Evolutionary conservation across 169 alveolate genomes (phyloP).

Genomic region (Plasmodium chabaudi): DNA sequence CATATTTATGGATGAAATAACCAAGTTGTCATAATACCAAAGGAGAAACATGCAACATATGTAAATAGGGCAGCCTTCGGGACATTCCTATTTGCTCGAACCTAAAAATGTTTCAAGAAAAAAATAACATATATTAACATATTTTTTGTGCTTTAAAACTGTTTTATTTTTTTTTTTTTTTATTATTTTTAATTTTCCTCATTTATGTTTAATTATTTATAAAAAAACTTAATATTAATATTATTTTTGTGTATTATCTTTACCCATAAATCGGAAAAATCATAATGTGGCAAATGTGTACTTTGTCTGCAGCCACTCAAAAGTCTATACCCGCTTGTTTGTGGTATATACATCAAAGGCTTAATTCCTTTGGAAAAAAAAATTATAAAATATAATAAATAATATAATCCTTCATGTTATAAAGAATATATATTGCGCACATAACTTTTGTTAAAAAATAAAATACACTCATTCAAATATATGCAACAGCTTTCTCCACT

Average conservation of each 20-base stretch:
- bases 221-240: no score
- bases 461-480: neutral
- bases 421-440: neutral
- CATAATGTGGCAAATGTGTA: slow-evolving; percentile 83
- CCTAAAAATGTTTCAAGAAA: slow-evolving; percentile 26
- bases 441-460: neutral
- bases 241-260: slow-evolving; percentile 32
- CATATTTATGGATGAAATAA: slow-evolving; percentile 83
- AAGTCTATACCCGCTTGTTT: slow-evolving; percentile 82
- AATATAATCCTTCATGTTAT: neutral
- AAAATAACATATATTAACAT: slow-evolving; percentile 5
- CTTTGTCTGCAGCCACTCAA: slow-evolving; percentile 87
- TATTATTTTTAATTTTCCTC: neutral
- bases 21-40: slow-evolving; percentile 88
- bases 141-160: neutral
- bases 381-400: neutral
- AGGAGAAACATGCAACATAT: slow-evolving; percentile 83
- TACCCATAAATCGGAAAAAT: slow-evolving; percentile 87
- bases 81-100: slow-evolving; percentile 81
- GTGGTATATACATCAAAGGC: slow-evolving; percentile 88
- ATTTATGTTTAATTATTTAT: no score
- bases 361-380: slow-evolving; percentile 79
- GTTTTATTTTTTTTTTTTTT: neutral
- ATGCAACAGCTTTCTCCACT: neutral
- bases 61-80: slow-evolving; percentile 86